Evolutionary conservation across 768 basidiomycete species (phyloP), one percentile per base, ranked within the genome.

Genomic region (Podaxis sp.): DNA sequence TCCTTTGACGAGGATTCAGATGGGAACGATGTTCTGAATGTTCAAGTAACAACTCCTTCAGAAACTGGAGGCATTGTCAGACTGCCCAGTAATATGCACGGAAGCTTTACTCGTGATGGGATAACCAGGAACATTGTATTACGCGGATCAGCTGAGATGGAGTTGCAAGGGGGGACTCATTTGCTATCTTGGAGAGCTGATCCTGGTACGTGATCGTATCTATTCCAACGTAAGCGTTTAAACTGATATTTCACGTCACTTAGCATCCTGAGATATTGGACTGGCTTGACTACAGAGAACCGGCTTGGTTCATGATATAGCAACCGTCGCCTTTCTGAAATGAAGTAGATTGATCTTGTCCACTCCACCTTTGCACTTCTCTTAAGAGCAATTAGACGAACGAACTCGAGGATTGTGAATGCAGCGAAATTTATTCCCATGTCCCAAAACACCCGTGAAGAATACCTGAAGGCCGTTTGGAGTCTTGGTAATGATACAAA

Each of bases 1-100:
- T 65, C 64, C 2, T 64, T 75, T 50, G 49, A 50, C 30, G 5
- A 49, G 37, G 46, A 51, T 20, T 20, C 54, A 11, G 20, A 56
- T 5, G 61, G 54, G 1, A 62, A 55, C 30, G 52, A 56, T 40
- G 55, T 56, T 12, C 24, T 62, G 15, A 62, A 37, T 12, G 24
- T 51, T 15, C 61, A 50, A 20, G 30, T 62, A 38, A 26, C 46
- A 26, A 50, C 61, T 11, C 61, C 61, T 33, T 6, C 30, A 28
- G 54, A 48, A 4, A 62, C 61, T 12, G 33, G 13, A 38, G 61
- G 61, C 33, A 24, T 37, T 8, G 26, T 62, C 17, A 37, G n/a
- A 20, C 33, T 62, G 17, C 61, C 61, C 8, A 30, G 28, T 17
- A 20, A 62, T 62, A 50, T 51, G 61, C 20, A 28, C 22, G 61